Evolutionary conservation across 2,329 filamentous ascomycete genomes (phyloP).

Genomic region (Torrubiella hemipterigena): DNA sequence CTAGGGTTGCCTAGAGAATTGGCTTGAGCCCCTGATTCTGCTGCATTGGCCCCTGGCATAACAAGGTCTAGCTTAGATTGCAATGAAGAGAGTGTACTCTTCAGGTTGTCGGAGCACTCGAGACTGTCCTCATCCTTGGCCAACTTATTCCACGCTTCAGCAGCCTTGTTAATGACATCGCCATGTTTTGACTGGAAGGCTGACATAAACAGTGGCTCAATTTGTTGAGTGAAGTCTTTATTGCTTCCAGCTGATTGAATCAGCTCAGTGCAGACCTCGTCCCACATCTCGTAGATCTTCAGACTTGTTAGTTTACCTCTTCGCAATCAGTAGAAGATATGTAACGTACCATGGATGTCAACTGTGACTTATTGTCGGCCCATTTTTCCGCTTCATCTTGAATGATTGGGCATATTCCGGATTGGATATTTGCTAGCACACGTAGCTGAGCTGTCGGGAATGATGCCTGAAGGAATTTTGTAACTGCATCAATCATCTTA

Average conservation of each 20-base stretch:
- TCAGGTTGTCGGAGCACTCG: slow-evolving; percentile 53
- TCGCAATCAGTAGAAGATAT: too few species aligned
- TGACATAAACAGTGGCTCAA: slow-evolving; percentile 44
- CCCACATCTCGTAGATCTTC: slow-evolving; percentile 39
- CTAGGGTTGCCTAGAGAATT: slow-evolving; percentile 27
- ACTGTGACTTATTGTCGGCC: slow-evolving; percentile 25
- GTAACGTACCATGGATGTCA: too few species aligned
- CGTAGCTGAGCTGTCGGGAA: slow-evolving; percentile 36
- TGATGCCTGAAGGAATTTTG: slow-evolving; percentile 38
- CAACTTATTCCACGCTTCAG: slow-evolving; percentile 54
- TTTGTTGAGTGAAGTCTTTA: slow-evolving; percentile 32
- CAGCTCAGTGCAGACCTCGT: slow-evolving; percentile 29
- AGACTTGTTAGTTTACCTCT: slow-evolving; percentile 15
- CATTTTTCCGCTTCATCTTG: slow-evolving; percentile 39
- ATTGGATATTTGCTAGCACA: slow-evolving; percentile 49
- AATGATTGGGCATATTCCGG: slow-evolving; percentile 51
- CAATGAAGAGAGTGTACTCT: slow-evolving; percentile 48
- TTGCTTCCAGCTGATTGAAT: slow-evolving; percentile 20
- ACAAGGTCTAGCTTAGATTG: slow-evolving; percentile 37
- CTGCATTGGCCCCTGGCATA: slow-evolving; percentile 29
- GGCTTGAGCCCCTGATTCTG: slow-evolving; percentile 25
- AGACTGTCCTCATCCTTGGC: slow-evolving; percentile 50
- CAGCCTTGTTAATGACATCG: slow-evolving; percentile 37
- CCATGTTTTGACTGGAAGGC: slow-evolving; percentile 47
- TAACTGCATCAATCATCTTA: slow-evolving; percentile 34